Base-by-base conservation (phyloP, 163 green algal species). In the Picocystis sp. region DNA sequence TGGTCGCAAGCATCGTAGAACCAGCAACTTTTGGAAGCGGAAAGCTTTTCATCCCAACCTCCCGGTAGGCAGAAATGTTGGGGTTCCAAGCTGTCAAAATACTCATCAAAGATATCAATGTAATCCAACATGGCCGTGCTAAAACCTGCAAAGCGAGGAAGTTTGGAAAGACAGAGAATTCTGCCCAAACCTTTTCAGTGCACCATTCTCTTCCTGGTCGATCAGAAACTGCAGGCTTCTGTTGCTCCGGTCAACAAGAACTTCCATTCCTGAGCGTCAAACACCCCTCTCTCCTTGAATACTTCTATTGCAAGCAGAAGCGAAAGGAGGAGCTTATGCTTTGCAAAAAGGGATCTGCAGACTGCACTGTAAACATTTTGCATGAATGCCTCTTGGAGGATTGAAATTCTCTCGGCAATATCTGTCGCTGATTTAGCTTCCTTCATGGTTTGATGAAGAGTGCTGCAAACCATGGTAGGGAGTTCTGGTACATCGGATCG, bases 401-500 rank as follows among this genome's bases (percentile, higher is more conserved):
- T 60, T 17, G 45, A 46, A 1, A 72, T 67, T n/a, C 80, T 69
- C 64, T 78, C 62, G 23, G 62, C 65, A 17, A 90, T 57, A 21
- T 61, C 62, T 14, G 67, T 50, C 19, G 56, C 42, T 11, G 58
- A 13, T 43, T 59, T 51, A 12, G 76, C 71, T 29, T 76, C 72
- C 15, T 69, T 61, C 13, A 87, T 78, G 43, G 57, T 66, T 22
- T 63, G 17, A 75, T 52, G 56, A 83, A 83, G 5, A 83, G 66
- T 3, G 44, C 44, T 29, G 67, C 66, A 64, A 73, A 81, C 69
- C 76, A 86, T 10, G 66, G 56, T 10, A 89, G 65, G 38, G 56
- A 74, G 67, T 84, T 86, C 68, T 86, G 77, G 72, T 87, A 89
- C 80, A 89, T 89, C 35, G 79, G 80, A 58, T 87, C 80, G 17